Evolutionary conservation across 192 early-diverging fungal genomes (phyloP), one percentile per base, ranked within the genome.

Genomic region (Spizellomyces sp.): DNA sequence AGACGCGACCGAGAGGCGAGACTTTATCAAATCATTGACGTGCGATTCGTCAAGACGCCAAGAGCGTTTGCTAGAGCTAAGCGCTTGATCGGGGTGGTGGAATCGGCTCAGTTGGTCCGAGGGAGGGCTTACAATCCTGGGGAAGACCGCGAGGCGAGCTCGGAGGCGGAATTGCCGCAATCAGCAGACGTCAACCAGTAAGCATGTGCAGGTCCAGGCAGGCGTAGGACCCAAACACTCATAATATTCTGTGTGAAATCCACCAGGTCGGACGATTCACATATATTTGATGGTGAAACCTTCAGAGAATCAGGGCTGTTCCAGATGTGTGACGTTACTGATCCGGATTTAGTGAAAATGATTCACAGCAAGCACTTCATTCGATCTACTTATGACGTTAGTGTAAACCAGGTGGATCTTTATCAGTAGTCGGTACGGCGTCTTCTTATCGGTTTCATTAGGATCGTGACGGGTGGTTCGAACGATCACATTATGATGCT

Each of bases 381-480:
- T 17, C 64, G 77, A 27, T n/a, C 44, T 6, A 71, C 43, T 19
- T 76, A 9, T 45, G 62, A 79, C 54, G 78, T 80, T 52, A 62
- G 71, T 22, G 6, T 55, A 9, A 27, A 45, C 63, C 19, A 14
- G 15, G 4, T 45, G 1, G 14, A 9, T 22, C 63, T 47, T 14
- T 45, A 41, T 14, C 5, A 15, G 1, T 63, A 5, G 22, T 19
- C 21, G 9, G 43, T 45, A 45, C 64, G 41, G 27, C 27, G 27
- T 36, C 27, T 48, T 12, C 48, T 45, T 15, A 36, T 6, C 62
- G 10, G 22, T 42, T 46, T 2, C 5, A 36, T 36, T 56, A 77
- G 79, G 59, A 58, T 8, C 80, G 76, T 21, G 75, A 77, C 48
- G 81, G 81, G 15, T 82, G 81, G 81, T 79, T 55, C 60, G 75